Base-by-base conservation (phyloP, 768 basidiomycete species). In the Rhizopogon roseolus region DNA sequence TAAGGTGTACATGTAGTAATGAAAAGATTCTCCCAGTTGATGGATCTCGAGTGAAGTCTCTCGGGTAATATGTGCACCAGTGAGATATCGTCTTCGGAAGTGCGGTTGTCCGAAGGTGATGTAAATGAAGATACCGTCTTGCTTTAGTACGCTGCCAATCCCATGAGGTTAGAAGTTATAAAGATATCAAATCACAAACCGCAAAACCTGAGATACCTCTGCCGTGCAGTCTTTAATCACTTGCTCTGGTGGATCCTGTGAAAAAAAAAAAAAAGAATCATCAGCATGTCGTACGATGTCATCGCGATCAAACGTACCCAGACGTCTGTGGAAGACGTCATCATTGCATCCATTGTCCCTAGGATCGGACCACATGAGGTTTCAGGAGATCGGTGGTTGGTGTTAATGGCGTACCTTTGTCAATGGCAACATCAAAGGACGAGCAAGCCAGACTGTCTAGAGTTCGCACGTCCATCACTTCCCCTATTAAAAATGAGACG, bases 281-380 rank as follows among this genome's bases (percentile, higher is more conserved):
- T 43, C n/a, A 48, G 19, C 22, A 22, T 19, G 48, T 14, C 29
- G 37, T 17, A 40, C 9, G 19, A 19, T 10, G 19, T 19, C 19
- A 41, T 9, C 1, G 19, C 46, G 4, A 38, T 37, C 13, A 9
- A 48, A 57, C 78, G 49, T 59, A 87, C 89, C 90, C 91, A 93
- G 53, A 90, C 84, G 60, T 90, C 86, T 16, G 86, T 85, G 64
- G 89, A 88, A 1, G 81, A 74, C 0, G 91, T 84, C 84, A 93
- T 84, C 86, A 93, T 88, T 3, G 90, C 88, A 65, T 93, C 91
- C 89, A 93, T 91, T 1, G 90, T 92, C 14, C 88, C 79, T 81
- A 54, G 32, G 4, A 10, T 10, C 39, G 19, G 27, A 9, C 28
- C 17, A 29, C 57, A 22, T 45, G 5, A 43, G 19, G 52, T 11